Base-by-base conservation (phyloP, 1,284 basidiomycete genomes). In the Athelia psychrophila region DNA sequence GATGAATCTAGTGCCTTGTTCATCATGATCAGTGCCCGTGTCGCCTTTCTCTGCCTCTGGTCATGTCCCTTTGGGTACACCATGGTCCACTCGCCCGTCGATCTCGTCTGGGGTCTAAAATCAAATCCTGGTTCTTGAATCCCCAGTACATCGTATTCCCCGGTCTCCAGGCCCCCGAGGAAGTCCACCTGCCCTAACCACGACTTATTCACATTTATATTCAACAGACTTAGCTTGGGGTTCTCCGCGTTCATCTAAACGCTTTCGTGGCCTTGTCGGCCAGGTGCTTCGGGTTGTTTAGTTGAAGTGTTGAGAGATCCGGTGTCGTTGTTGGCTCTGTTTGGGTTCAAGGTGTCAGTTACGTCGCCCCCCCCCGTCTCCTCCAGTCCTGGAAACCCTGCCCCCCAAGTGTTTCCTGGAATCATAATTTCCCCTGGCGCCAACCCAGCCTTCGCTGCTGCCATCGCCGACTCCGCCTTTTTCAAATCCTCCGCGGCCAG, bases 121-220 rank as follows among this genome's bases (percentile, higher is more conserved):
- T 61, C 54, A 13, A 67, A 51, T 35, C 60, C 61, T 1, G 68
- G 69, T 58, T 71, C 69, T 48, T 69, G 65, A 0, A 70, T 47
- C 3, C 58, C 49, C 0, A 67, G 16, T 13, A 69, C 56, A 52
- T 69, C 62, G 30, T 49, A 63, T 56, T 63, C 47, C 50, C 47
- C 38, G n/a, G 38, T n/a, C 6, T 6, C 20, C n/a, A 42, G 16
- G 6, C 38, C 6, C 5, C 20, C 20, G n/a, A 42, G 38, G 38
- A 42, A 42, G 38, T 42, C 38, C 9, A 16, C n/a, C 38, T 42
- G 38, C 9, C 8, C 5, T 8, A 8, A 9, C 5, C 5, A 8
- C 6, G 38, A 42, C n/a, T 42, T 42, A 16, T 42, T 42, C n/a
- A 42, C 38, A 22, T 42, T 42, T 22, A 42, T 42, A 9, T 42